Base-by-base conservation (phyloP, 2,329 filamentous ascomycete species). In the Falciphora oryzae region DNA sequence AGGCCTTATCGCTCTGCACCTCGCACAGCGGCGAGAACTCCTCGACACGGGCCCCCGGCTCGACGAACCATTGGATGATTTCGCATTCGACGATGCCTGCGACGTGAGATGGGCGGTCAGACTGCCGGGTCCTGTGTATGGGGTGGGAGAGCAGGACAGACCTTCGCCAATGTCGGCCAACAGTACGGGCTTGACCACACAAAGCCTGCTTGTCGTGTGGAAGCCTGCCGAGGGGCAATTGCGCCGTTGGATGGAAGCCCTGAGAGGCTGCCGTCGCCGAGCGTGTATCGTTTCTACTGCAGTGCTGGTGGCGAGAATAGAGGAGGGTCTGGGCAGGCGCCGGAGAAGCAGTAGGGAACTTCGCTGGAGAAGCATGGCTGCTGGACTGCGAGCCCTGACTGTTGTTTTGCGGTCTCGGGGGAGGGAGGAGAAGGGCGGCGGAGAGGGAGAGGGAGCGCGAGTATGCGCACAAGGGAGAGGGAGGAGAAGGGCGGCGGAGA, bases 51-150 rank as follows among this genome's bases (percentile, higher is more conserved):
- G 95, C 95, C 65, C 93, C 94, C 62, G 96, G 93, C 78, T 97
- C 90, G 69, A 99, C 94, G 75, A 98, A 99, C 95, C 95, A 99
- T 81, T 99, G 95, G 72, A 98, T 98, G 73, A 99, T 92, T 78
- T 99, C 95, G 74, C 95, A 97, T 79, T 99, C 95, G 74, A 95
- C 93, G 73, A 98, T 99, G 64, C 95, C 95, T 95, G 71, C 57
- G 27, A 35, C 58, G 18, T 25, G 11, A n/a, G n/a, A 13, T 8
- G 58, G 35, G 18, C 10, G n/a, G 11, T n/a, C 32, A 35, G n/a
- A 28, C 2, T 29, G 18, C 2, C 44, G n/a, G 35, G 25, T 50
- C 27, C n/a, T 14, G 27, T 29, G 5, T 18, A 7, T 14, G 28
- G 22, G 14, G 14, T 22, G 7, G 14, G 57, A 14, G 10, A 7